These are phyloP conservation scores for Rhizopogon rudus DNA, from an alignment of 768 basidiomycete species.

Conservation along the genomic window DNA sequence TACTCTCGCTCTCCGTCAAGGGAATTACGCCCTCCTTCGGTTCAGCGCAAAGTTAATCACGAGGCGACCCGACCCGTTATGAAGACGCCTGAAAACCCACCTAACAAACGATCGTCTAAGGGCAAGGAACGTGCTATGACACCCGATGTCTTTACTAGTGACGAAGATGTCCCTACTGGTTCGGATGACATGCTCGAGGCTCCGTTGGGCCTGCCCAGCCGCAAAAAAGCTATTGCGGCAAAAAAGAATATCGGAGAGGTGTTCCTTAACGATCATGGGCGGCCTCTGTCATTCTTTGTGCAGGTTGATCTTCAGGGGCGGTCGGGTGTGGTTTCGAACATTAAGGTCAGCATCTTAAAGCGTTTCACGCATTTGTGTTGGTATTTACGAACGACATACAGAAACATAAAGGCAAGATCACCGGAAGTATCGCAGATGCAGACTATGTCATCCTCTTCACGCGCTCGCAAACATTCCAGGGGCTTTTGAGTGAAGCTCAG, in stretches of 20 bases:
- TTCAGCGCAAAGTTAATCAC: slow-evolving; percentile 16
- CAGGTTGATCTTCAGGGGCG: slow-evolving; percentile 63
- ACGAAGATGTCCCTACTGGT: slow-evolving; percentile 10
- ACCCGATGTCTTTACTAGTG: slow-evolving; percentile 10
- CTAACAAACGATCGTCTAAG: slow-evolving; percentile 19
- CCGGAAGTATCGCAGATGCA: slow-evolving; percentile 46
- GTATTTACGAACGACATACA: slow-evolving; percentile 19
- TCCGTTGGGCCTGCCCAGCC: neutral
- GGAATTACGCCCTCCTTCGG: slow-evolving; percentile 5
- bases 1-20: slow-evolving; percentile 2
- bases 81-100: slow-evolving; percentile 13
- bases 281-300: slow-evolving; percentile 53
- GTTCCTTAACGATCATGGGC: slow-evolving; percentile 40
- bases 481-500: slow-evolving; percentile 35
- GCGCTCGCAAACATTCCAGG: slow-evolving; percentile 45
- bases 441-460: slow-evolving; percentile 57
- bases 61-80: slow-evolving; percentile 4
- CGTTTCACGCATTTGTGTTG: neutral
- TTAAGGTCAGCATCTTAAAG: slow-evolving; percentile 46
- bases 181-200: slow-evolving; percentile 2
- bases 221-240: slow-evolving; percentile 7
- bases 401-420: slow-evolving; percentile 65
- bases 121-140: slow-evolving; percentile 21
- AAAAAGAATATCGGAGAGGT: slow-evolving; percentile 27
- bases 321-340: slow-evolving; percentile 40